phyloP scores from a whole-genome alignment of 2,329 filamentous ascomycete species.

The Rutstroemia sp. region DNA sequence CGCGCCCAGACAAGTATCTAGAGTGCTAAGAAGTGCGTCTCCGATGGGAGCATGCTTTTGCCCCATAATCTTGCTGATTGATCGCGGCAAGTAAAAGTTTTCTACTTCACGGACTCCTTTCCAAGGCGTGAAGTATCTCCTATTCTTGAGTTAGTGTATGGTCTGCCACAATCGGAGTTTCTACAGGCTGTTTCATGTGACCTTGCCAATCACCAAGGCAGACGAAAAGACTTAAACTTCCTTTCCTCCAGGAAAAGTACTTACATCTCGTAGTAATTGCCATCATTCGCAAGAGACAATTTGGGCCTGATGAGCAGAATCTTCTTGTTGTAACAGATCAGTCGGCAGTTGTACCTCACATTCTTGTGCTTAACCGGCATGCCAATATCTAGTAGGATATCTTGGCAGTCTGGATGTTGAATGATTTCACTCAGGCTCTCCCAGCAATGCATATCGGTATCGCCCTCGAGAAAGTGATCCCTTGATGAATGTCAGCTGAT shows the following conservation, averaged over 20 bases:
- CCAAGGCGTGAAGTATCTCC: constrained; percentile 58
- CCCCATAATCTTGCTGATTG: constrained; percentile 42
- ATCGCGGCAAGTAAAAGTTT: constrained; percentile 55
- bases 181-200: too few relatives aligned
- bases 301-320: constrained; percentile 68
- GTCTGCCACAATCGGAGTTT: too few relatives aligned
- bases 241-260: too few relatives aligned
- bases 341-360: constrained; percentile 51
- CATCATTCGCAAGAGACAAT: constrained; percentile 63
- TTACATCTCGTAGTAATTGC: constrained; percentile 40
- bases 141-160: constrained; percentile 35
- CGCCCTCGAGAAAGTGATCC: constrained; percentile 29
- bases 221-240: too few relatives aligned
- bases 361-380: constrained; percentile 56
- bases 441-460: constrained; percentile 43
- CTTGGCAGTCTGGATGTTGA: constrained; percentile 49
- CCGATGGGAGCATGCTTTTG: constrained; percentile 48
- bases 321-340: constrained; percentile 51
- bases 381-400: constrained; percentile 59
- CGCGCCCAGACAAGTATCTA: constrained; percentile 54
- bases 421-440: constrained; percentile 47
- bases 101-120: constrained; percentile 49
- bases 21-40: constrained; percentile 44
- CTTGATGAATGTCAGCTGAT: background rate
- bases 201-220: too few relatives aligned